phyloP scores from a whole-genome alignment of 2,329 filamentous ascomycete genomes.

The Aureobasidium leucospermi region DNA sequence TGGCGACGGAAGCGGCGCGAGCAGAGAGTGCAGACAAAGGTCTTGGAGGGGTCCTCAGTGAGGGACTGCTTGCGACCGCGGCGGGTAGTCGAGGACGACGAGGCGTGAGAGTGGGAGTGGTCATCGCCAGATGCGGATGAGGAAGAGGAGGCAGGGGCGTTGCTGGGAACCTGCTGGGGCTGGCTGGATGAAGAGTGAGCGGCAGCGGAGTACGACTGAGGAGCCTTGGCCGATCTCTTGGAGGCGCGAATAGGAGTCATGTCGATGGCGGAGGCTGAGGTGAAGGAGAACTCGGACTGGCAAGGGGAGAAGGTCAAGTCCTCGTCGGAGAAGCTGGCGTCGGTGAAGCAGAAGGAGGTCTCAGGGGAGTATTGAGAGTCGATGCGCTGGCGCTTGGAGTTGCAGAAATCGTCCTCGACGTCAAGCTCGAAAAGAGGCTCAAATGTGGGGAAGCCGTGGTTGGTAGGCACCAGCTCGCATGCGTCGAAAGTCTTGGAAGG shows the following conservation, averaged over 20 bases:
- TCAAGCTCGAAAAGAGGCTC: constrained; percentile 86
- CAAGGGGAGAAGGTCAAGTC: constrained; percentile 34
- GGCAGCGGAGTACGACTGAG: constrained; percentile 35
- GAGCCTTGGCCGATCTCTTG: constrained; percentile 25
- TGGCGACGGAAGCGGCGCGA: constrained; percentile 95
- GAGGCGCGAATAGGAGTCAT: constrained; percentile 11
- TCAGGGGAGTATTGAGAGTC: constrained; percentile 52
- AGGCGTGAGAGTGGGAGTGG: constrained; percentile 19
- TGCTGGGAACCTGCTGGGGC: constrained; percentile 25
- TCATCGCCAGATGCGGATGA: constrained; percentile 18
- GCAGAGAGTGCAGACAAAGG: constrained; percentile 93
- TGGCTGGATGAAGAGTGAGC: constrained; percentile 36
- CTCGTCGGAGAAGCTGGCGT: constrained; percentile 69
- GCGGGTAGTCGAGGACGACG: constrained; percentile 62
- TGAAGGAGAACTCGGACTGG: constrained; percentile 17
- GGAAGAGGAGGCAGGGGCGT: constrained; percentile 17
- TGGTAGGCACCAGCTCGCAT: constrained; percentile 35
- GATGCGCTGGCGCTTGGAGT: constrained; percentile 66
- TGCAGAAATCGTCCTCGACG: constrained; percentile 75
- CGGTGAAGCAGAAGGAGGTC: constrained; percentile 63
- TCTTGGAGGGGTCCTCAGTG: constrained; percentile 97
- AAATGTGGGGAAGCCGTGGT: constrained; percentile 61
- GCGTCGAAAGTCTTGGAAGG: constrained; percentile 23
- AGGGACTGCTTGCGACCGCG: constrained; percentile 97
- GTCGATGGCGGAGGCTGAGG: constrained; percentile 11